Conservation (phyloP, 352 stramenopile genomes). For the Globisporangium middletonii region DNA sequence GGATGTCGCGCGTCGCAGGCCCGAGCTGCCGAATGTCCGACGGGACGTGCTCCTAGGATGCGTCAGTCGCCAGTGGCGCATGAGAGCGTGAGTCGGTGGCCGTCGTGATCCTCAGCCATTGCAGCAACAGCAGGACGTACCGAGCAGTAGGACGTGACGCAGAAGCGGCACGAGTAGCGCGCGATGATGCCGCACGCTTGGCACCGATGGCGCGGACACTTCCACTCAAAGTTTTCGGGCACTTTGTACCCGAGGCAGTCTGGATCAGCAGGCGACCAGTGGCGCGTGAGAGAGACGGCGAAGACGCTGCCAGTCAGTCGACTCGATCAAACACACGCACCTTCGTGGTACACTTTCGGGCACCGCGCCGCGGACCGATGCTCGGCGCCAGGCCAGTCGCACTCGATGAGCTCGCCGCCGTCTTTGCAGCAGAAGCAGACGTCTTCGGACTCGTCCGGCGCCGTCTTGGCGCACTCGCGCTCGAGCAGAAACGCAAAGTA, state of each 20-base stretch:
- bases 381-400: slow-evolving; percentile 56
- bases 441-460: slow-evolving; percentile 56
- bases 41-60: slow-evolving; percentile 44
- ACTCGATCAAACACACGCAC: slow-evolving; percentile 15
- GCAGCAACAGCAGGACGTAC: too few relatives aligned
- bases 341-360: slow-evolving; percentile 80
- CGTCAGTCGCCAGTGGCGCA: too few relatives aligned
- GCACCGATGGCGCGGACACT: slow-evolving; percentile 66
- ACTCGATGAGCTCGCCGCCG: slow-evolving; percentile 73
- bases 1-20: slow-evolving; percentile 42
- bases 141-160: slow-evolving; percentile 66
- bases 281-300: too few relatives aligned
- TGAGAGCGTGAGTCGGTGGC: too few relatives aligned
- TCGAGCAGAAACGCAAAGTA: slow-evolving; percentile 61
- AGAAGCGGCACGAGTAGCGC: slow-evolving; percentile 55
- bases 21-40: slow-evolving; percentile 33
- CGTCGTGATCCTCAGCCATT: background rate
- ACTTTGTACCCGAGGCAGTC: slow-evolving; percentile 67
- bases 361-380: slow-evolving; percentile 27
- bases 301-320: too few relatives aligned
- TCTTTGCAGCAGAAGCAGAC: slow-evolving; percentile 85
- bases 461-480: slow-evolving; percentile 24
- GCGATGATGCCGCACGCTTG: slow-evolving; percentile 55
- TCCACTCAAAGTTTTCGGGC: slow-evolving; percentile 47
- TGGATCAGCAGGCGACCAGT: too few relatives aligned